Conservation (phyloP, 805 yeast genomes). For the Wickerhamiella musiphila region DNA sequence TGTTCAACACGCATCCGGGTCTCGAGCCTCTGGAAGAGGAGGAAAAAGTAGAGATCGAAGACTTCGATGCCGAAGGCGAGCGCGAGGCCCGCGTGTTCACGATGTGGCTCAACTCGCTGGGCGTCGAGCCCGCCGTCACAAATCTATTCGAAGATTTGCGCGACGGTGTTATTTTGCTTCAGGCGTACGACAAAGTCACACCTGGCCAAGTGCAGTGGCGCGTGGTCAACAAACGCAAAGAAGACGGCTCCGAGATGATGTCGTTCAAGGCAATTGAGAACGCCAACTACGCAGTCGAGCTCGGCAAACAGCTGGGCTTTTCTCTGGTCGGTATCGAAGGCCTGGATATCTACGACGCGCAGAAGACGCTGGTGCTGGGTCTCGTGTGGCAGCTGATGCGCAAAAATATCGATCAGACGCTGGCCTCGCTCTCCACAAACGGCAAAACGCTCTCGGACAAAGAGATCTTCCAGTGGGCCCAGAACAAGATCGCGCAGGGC, state of each 20-base stretch:
- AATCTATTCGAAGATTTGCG: constrained; percentile 84
- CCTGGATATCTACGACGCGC: constrained; percentile 90
- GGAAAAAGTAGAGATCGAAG: constrained; percentile 80
- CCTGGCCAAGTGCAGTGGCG: constrained; percentile 76
- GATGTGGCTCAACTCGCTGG: constrained; percentile 89
- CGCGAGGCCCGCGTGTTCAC: constrained; percentile 98
- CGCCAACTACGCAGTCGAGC: constrained; percentile 94
- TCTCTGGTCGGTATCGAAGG: constrained; percentile 97
- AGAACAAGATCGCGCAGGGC: constrained; percentile 66
- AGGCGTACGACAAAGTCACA: constrained; percentile 89
- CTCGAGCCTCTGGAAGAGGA: constrained; percentile 82
- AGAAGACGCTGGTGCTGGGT: constrained; percentile 72
- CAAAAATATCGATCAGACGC: constrained; percentile 75
- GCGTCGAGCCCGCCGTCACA: constrained; percentile 88
- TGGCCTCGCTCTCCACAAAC: constrained; percentile 49
- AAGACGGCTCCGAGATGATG: constrained; percentile 46
- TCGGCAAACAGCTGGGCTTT: constrained; percentile 83
- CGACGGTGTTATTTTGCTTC: constrained; percentile 75
- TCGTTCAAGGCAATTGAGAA: constrained; percentile 93
- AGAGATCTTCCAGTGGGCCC: constrained; percentile 91
- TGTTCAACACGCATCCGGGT: constrained; percentile 94
- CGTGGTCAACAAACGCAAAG: constrained; percentile 73
- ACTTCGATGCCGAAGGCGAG: constrained; percentile 98
- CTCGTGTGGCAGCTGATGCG: constrained; percentile 98
- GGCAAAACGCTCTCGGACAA: constrained; percentile 66